A percentile compares a stretch with the other conserved stretches of the same genome.
phyloP scores from a whole-genome alignment of 1,284 basidiomycete species.

The Leccinum solheimii region DNA sequence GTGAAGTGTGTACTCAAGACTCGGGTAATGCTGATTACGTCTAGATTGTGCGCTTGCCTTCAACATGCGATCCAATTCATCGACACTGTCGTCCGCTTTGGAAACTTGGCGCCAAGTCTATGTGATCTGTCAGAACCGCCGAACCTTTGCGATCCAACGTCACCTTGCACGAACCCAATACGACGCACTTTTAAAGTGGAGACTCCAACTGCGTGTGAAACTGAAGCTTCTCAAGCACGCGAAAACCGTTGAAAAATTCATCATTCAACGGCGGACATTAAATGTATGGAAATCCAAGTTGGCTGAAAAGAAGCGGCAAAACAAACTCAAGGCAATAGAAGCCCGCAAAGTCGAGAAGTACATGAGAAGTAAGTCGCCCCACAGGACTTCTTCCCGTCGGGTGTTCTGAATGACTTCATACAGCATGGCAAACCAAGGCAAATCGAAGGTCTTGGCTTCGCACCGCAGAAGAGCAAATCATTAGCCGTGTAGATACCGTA shows the following conservation, averaged over 20 bases:
- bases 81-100: conserved; percentile 42
- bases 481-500: conserved; percentile 19
- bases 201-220: conserved; percentile 52
- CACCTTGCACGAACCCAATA: conserved; percentile 47
- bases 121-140: conserved; percentile 50
- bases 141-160: conserved; percentile 52
- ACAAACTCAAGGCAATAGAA: conserved; percentile 48
- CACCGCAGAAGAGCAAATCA: conserved; percentile 31
- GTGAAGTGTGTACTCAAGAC: conserved; percentile 1
- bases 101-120: conserved; percentile 51
- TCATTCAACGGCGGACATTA: conserved; percentile 54
- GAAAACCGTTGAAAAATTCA: conserved; percentile 54
- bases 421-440: conserved; percentile 51
- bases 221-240: conserved; percentile 59
- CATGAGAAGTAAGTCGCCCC: conserved; percentile 47
- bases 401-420: conserved; percentile 17
- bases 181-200: conserved; percentile 57
- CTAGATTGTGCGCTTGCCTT: conserved; percentile 58
- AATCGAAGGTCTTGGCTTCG: conserved; percentile 26
- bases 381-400: conserved; percentile 3
- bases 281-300: conserved; percentile 52
- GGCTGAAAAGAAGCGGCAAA: conserved; percentile 49
- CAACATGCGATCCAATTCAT: conserved; percentile 45
- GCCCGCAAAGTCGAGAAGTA: conserved; percentile 37
- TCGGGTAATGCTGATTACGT: conserved; percentile 12